phyloP scores from a whole-genome alignment of 495 filamentous ascomycete species.

The Patellaria atrata region DNA sequence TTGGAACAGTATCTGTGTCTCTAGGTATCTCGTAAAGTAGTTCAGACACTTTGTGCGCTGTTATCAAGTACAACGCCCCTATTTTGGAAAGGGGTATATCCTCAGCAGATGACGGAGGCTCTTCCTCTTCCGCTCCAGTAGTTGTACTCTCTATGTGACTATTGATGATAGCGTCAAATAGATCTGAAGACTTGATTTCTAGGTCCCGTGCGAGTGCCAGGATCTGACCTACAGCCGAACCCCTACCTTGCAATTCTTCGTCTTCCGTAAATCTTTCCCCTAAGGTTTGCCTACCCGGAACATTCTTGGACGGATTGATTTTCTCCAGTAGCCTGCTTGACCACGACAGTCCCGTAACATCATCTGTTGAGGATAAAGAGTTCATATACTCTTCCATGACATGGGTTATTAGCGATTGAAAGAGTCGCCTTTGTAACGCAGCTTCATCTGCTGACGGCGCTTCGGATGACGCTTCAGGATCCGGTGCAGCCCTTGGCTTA shows the following conservation, averaged over 20 bases:
- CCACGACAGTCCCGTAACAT: slow-evolving; percentile 59
- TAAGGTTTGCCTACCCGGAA: slow-evolving; percentile 42
- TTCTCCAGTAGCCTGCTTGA: slow-evolving; percentile 62
- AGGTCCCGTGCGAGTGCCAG: slow-evolving; percentile 57
- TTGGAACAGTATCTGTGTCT: slow-evolving; percentile 10
- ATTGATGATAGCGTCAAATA: slow-evolving; percentile 32
- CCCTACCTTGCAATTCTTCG: slow-evolving; percentile 46
- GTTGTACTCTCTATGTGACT: slow-evolving; percentile 29
- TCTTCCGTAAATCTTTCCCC: slow-evolving; percentile 46
- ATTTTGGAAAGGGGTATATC: slow-evolving; percentile 63
- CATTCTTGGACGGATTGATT: slow-evolving; percentile 43
- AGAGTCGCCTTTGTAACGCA: slow-evolving; percentile 47
- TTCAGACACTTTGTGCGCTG: slow-evolving; percentile 24
- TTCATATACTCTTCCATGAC: slow-evolving; percentile 67
- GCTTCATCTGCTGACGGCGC: slow-evolving; percentile 38
- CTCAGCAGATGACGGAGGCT: slow-evolving; percentile 33
- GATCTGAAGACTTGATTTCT: slow-evolving; percentile 34
- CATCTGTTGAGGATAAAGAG: slow-evolving; percentile 33
- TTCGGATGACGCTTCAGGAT: slow-evolving; percentile 59
- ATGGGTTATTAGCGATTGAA: slow-evolving; percentile 79
- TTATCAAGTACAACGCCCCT: slow-evolving; percentile 29
- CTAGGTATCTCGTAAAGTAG: slow-evolving; percentile 20
- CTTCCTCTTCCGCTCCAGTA: slow-evolving; percentile 28
- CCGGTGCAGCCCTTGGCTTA: slow-evolving; percentile 40
- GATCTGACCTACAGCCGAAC: slow-evolving; percentile 62